Evolutionary conservation across 1,284 basidiomycete species (phyloP).

Genomic region (Porogramme epimiltina): DNA sequence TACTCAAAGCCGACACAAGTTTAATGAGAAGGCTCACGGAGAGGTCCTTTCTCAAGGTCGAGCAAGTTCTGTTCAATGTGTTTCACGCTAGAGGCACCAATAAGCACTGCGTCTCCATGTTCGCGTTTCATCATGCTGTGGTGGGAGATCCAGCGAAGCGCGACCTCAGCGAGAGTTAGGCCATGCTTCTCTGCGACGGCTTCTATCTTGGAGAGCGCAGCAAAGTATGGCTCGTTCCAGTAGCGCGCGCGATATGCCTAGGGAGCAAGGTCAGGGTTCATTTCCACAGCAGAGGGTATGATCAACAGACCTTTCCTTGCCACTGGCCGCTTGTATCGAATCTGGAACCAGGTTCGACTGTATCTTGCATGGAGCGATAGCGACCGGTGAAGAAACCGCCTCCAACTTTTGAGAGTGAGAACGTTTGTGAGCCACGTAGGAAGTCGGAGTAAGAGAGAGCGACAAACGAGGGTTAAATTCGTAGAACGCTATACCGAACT

Average conservation of each 20-base stretch:
- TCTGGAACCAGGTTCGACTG: conserved; percentile 39
- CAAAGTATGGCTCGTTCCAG: conserved; percentile 53
- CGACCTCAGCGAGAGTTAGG: conserved; percentile 50
- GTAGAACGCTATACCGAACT: conserved; percentile 62
- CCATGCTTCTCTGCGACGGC: conserved; percentile 41
- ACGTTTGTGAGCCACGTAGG: not conserved
- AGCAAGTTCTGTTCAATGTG: conserved; percentile 56
- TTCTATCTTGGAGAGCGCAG: conserved; percentile 43
- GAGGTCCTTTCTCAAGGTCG: conserved; percentile 59
- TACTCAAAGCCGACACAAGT: no score
- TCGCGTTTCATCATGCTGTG: conserved; percentile 51
- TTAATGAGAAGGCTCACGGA: conserved; percentile 39
- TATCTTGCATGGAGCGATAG: conserved; percentile 26
- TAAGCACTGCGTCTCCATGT: conserved; percentile 50
- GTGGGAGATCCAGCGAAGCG: conserved; percentile 55
- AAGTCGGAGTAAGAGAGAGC: not conserved
- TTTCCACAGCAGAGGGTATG: no score
- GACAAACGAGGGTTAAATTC: conserved; percentile 52
- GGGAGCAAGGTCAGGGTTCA: not conserved
- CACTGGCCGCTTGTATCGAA: conserved; percentile 38
- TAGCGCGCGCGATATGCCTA: conserved; percentile 36
- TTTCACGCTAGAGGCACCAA: conserved; percentile 50
- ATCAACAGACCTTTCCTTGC: conserved; percentile 35
- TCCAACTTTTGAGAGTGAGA: conserved; percentile 25
- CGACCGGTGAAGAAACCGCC: conserved; percentile 34